Base-by-base conservation (phyloP, 2,329 filamentous ascomycete genomes). In the Diaporthe destruens region DNA sequence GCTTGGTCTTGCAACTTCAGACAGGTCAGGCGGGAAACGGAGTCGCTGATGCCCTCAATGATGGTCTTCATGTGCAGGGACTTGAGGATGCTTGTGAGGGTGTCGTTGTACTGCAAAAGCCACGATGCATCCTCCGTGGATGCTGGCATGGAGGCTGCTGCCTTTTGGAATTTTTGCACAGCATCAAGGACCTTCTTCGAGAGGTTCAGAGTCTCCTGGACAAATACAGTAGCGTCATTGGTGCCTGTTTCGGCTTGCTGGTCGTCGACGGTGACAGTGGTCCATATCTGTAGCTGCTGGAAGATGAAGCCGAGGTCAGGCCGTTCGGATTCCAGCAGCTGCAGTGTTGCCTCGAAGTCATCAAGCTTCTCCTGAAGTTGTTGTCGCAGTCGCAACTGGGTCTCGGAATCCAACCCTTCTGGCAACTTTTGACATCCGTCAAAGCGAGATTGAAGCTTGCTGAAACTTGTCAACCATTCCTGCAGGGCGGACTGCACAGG, bases 141-240 rank as follows among this genome's bases (percentile, higher is more conserved):
- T 6, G 82, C 79, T 1, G 92, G 90, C 1, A 91, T 82, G 4
- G 85, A 84, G 14, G 84, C 81, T 11, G 90, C 83, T 2, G 86
- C 82, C 74, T 88, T 89, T 72, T 90, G 88, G 57, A 93, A 87
- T 75, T 91, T 90, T 80, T 98, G 94, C 61, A 97, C 87, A 0
- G 93, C 92, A 47, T 96, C 92, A 2, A 98, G 89, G 36, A 96
- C 88, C 65, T 90, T 89, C 80, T 97, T 93, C 59, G 92, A 89
- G n/a, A 93, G 85, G 1, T 82, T 87, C 49, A 93, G 88, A 1
- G 94, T 81, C 4, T 86, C 84, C 18, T 86, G 82, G 54, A 90
- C 88, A 56, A 95, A 87, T 0, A 82, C 79, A 23, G 86, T 75
- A 20, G 84, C 72, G 23, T 80, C 76, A 32, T 76, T 71, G 2